These are phyloP conservation scores for Plasmodium billcollinsi DNA, from an alignment of 169 alveolate genomes.

Conservation along the genomic window DNA sequence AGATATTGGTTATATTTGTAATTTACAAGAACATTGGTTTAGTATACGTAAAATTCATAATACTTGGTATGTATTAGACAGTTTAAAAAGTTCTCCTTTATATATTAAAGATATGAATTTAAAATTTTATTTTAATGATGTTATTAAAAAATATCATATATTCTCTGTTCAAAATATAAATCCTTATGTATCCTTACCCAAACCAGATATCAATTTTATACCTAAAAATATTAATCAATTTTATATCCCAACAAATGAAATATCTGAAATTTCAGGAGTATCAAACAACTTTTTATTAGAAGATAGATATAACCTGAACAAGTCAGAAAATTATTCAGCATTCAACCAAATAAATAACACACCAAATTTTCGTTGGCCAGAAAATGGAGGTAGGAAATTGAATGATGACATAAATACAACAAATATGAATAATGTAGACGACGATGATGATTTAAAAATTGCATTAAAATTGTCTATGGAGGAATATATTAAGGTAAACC, in stretches of 20 bases:
- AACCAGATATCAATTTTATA: slow-evolving; percentile 62
- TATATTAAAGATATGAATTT: slow-evolving; percentile 72
- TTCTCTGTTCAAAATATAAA: slow-evolving; percentile 70
- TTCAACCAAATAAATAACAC: slow-evolving; percentile 14
- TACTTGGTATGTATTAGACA: slow-evolving; percentile 87
- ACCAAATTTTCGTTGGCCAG: slow-evolving; percentile 68
- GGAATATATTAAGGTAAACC: slow-evolving; percentile 55
- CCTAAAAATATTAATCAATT: slow-evolving; percentile 66
- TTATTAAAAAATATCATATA: slow-evolving; percentile 70
- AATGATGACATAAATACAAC: slow-evolving; percentile 27
- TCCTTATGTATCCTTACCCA: slow-evolving; percentile 70
- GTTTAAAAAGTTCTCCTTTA: slow-evolving; percentile 83
- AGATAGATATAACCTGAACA: slow-evolving; percentile 17
- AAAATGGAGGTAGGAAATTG: slow-evolving; percentile 64
- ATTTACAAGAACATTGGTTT: slow-evolving; percentile 87
- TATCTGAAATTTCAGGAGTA: slow-evolving; percentile 27
- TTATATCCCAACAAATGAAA: slow-evolving; percentile 55
- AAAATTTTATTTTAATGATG: slow-evolving; percentile 63
- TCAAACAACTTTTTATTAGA: slow-evolving; percentile 52
- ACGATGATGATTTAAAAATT: slow-evolving; percentile 65
- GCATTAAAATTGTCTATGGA: slow-evolving; percentile 65
- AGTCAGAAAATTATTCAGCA: slow-evolving; percentile 6
- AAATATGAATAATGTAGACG: slow-evolving; percentile 19
- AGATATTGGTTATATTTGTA: slow-evolving; percentile 87
- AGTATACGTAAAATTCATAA: slow-evolving; percentile 85